Conservation (phyloP, 495 filamentous ascomycete genomes). For the Saxophila tyrrhenica region DNA sequence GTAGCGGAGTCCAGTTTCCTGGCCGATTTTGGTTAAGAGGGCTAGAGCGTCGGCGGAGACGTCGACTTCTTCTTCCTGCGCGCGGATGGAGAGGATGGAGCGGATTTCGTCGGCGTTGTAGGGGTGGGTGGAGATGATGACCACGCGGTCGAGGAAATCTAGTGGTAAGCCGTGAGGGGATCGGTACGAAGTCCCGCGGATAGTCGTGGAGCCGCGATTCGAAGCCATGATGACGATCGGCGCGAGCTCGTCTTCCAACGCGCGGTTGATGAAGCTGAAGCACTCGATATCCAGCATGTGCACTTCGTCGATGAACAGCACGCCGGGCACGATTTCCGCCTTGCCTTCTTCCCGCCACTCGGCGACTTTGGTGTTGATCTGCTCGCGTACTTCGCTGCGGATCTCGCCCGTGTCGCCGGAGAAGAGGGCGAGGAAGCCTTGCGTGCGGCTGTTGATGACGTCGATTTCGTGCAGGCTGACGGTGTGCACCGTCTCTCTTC, state of each 20-base stretch:
- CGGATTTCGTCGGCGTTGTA: slow-evolving; percentile 78
- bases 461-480: slow-evolving; percentile 97
- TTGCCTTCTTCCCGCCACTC: slow-evolving; percentile 99
- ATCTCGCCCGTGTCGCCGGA: slow-evolving; percentile 98
- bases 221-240: slow-evolving; percentile 99
- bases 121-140: slow-evolving; percentile 91
- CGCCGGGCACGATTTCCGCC: slow-evolving; percentile 92
- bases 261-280: slow-evolving; percentile 96
- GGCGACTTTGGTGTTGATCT: slow-evolving; percentile 95
- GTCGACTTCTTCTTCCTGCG: slow-evolving; percentile 92
- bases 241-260: slow-evolving; percentile 82
- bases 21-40: slow-evolving; percentile 85
- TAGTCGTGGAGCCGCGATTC: slow-evolving; percentile 85
- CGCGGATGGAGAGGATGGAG: slow-evolving; percentile 80
- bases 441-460: slow-evolving; percentile 95
- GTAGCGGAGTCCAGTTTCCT: slow-evolving; percentile 85
- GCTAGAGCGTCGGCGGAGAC: slow-evolving; percentile 78
- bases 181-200: slow-evolving; percentile 83
- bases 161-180: slow-evolving; percentile 88
- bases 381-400: slow-evolving; percentile 87
- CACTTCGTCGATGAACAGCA: slow-evolving; percentile 97
- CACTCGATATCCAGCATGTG: slow-evolving; percentile 99
- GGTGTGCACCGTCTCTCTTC: slow-evolving; percentile 92
- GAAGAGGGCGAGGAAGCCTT: slow-evolving; percentile 92
- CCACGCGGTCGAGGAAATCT: slow-evolving; percentile 90